These are phyloP conservation scores for Phytophthora hibernalis DNA, from an alignment of 352 stramenopile genomes.

Conservation along the genomic window DNA sequence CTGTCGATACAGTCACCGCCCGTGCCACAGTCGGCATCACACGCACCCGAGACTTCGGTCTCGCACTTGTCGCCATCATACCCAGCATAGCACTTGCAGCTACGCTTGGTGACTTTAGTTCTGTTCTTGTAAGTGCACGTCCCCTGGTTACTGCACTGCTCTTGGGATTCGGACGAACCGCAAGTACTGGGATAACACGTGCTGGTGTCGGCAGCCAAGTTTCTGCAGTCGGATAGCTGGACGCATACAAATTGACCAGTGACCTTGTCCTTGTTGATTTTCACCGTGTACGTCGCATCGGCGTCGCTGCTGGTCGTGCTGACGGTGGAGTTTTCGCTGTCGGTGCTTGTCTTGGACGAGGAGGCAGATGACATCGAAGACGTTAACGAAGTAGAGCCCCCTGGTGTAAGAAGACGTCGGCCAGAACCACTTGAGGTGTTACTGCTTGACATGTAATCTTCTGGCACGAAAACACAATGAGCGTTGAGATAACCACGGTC, in stretches of 20 bases:
- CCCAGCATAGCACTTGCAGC: constrained; percentile 59
- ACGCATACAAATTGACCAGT: constrained; percentile 63
- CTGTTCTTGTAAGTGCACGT: constrained; percentile 77
- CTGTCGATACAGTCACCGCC: constrained; percentile 59
- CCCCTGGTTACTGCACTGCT: constrained; percentile 70
- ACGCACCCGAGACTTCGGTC: constrained; percentile 47
- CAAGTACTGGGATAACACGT: constrained; percentile 49
- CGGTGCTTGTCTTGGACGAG: constrained; percentile 30
- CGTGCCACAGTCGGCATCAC: constrained; percentile 61
- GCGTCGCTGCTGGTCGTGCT: constrained; percentile 36
- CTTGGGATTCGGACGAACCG: constrained; percentile 46
- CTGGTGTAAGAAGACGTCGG: constrained; percentile 26
- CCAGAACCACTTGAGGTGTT: constrained; percentile 29
- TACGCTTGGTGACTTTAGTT: constrained; percentile 60
- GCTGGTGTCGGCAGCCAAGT: constrained; percentile 55
- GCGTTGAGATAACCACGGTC: constrained; percentile 83
- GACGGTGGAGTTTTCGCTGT: constrained; percentile 24
- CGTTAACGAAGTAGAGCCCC: constrained; percentile 15
- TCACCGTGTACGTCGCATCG: constrained; percentile 58
- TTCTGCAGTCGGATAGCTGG: constrained; percentile 65
- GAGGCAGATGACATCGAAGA: constrained; percentile 2
- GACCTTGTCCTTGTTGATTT: constrained; percentile 57
- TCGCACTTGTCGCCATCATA: constrained; percentile 60
- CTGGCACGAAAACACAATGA: constrained; percentile 83
- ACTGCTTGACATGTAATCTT: constrained; percentile 45